Percentiles rank a stretch among this genome's conserved stretches.
Evolutionary conservation across 176 grass and related monocot genomes (phyloP).

Genomic region (Raddia distichophylla): DNA sequence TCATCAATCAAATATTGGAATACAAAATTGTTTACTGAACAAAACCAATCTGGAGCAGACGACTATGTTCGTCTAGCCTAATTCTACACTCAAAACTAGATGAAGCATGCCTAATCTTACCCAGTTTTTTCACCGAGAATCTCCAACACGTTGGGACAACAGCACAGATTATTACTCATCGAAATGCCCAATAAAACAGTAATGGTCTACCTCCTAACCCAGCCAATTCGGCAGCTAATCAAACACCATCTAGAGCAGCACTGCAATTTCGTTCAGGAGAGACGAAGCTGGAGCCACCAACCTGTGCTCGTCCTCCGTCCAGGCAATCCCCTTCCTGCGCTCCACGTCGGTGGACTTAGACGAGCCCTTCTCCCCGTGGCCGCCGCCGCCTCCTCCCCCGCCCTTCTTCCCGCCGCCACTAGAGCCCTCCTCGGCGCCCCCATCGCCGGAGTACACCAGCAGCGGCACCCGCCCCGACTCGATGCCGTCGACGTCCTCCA

Average conservation of each 20-base stretch:
- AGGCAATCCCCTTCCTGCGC: conserved; percentile 89
- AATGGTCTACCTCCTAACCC: not conserved
- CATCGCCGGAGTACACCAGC: conserved; percentile 55
- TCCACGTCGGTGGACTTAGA: conserved; percentile 79
- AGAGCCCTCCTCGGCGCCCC: conserved; percentile 42
- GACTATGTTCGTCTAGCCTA: conserved; percentile 36
- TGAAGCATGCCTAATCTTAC: not conserved
- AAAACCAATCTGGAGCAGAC: conserved; percentile 7
- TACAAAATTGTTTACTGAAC: not conserved
- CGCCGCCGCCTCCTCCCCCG: conserved; percentile 30
- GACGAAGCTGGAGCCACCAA: conserved; percentile 16
- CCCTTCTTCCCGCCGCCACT: conserved; percentile 53
- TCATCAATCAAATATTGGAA: conserved; percentile 4
- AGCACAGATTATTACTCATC: not conserved
- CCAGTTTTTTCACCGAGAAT: not conserved
- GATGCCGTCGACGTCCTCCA: conserved; percentile 78
- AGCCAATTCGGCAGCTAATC: conserved; percentile 37
- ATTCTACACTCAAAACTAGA: not conserved
- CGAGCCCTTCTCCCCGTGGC: conserved; percentile 54
- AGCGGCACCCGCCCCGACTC: conserved; percentile 79
- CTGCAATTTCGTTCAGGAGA: conserved; percentile 1
- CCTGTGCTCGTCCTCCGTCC: conserved; percentile 99
- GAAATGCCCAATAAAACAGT: conserved; percentile 30
- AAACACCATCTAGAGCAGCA: not conserved
- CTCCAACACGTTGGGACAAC: not conserved